Evolutionary conservation across 2,329 filamentous ascomycete species (phyloP).

Genomic region (Colletotrichum brevisporum): DNA sequence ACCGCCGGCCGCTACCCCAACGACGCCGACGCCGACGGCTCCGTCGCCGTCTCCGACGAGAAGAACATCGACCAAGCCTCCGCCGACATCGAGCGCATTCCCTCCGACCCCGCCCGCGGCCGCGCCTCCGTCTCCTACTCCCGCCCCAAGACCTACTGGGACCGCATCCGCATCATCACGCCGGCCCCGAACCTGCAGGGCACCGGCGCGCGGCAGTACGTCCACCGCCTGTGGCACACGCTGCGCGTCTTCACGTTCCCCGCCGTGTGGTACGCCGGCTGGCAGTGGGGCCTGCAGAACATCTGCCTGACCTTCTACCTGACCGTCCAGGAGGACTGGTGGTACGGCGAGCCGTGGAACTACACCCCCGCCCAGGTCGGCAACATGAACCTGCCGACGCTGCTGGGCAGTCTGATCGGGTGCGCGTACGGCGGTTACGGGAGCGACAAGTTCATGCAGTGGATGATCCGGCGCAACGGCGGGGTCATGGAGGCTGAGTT

Average conservation of each 20-base stretch:
- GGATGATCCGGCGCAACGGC: slow-evolving; percentile 66
- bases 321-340: slow-evolving; percentile 70
- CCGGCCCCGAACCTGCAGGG: slow-evolving; percentile 68
- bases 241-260: slow-evolving; percentile 71
- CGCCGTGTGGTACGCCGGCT: slow-evolving; percentile 68
- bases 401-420: slow-evolving; percentile 68
- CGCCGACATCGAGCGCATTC: slow-evolving; percentile 35
- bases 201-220: slow-evolving; percentile 67
- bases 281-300: slow-evolving; percentile 73
- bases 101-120: slow-evolving; percentile 40
- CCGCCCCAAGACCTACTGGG: slow-evolving; percentile 63
- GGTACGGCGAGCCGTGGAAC: slow-evolving; percentile 67
- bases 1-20: slow-evolving; percentile 42
- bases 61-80: slow-evolving; percentile 34
- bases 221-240: slow-evolving; percentile 66
- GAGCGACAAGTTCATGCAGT: slow-evolving; percentile 68
- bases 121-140: slow-evolving; percentile 45
- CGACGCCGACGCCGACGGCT: slow-evolving; percentile 24
- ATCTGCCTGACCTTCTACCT: slow-evolving; percentile 73
- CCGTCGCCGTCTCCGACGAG: slow-evolving; percentile 19
- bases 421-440: slow-evolving; percentile 71
- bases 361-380: slow-evolving; percentile 67
- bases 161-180: slow-evolving; percentile 69
- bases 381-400: slow-evolving; percentile 70
- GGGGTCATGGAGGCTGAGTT: slow-evolving; percentile 70